Base-by-base conservation (phyloP, 2,329 filamentous ascomycete genomes). In the Epichloe bromicola region DNA sequence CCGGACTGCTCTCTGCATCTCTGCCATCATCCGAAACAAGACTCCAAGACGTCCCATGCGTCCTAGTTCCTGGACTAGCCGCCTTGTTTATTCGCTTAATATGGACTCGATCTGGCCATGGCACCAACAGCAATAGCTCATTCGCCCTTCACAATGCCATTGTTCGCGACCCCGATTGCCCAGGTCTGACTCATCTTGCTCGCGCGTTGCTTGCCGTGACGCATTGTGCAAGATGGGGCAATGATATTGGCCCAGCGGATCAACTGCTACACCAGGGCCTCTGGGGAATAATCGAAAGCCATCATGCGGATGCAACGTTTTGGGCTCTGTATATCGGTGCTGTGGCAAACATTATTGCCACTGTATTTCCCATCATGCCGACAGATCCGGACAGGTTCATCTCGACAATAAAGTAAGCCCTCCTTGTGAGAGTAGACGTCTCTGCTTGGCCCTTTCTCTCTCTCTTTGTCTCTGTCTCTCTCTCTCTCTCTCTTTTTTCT, bases 171-270 rank as follows among this genome's bases (percentile, higher is more conserved):
- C 73, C 90, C 1, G 75, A 78, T 14, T 74, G 78, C 1, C 87
- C 91, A 39, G 88, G 88, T 0, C 68, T 94, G 26, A 82, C 80
- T 1, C 89, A 96, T 62, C 65, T 80, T 43, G 75, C 82, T 48
- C 78, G 88, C 12, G 84, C 86, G 0, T 65, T 86, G 2, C 71
- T 95, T 3, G 86, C 80, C 0, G 69, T 95, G 4, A 75, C 84
- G 1, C 72, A 87, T 1, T 88, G 82, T 57, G 81, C 85, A 44
- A 75, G 88, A 57, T 94, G 88, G 80, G 85, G 82, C 17, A 81
- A 80, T 2, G 75, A 78, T 45, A 61, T 81, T 4, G 72, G 72
- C 0, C 71, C 72, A 1, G 62, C 69, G 1, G 78, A 83, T 54
- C 59, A 61, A 14, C 61, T 66, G 44, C 63, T 78, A 12, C 66